Percentiles rank a stretch among this genome's conserved stretches.
phyloP scores from a whole-genome alignment of 2,329 filamentous ascomycete species.

The Xylariaceae sp. region DNA sequence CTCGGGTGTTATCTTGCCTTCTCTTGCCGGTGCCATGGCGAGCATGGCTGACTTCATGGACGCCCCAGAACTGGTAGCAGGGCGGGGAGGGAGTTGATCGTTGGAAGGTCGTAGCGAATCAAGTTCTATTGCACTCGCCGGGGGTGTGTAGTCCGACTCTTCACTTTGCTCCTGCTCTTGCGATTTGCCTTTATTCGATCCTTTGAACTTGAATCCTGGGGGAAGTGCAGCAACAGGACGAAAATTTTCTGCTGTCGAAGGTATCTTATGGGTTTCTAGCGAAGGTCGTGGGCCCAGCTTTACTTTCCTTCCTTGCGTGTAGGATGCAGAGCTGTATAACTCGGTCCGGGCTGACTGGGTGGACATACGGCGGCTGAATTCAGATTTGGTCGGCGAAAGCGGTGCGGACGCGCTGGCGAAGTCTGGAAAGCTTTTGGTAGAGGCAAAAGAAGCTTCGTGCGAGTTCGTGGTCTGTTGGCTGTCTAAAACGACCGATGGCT shows the following conservation, averaged over 20 bases:
- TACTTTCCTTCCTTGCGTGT: slow-evolving; percentile 65
- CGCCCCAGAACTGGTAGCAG: slow-evolving; percentile 44
- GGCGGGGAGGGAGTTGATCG: slow-evolving; percentile 38
- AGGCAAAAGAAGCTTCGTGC: slow-evolving; percentile 48
- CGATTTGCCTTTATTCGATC: slow-evolving; percentile 48
- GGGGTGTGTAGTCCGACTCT: slow-evolving; percentile 33
- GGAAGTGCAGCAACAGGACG: slow-evolving; percentile 76
- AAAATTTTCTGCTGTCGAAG: slow-evolving; percentile 58
- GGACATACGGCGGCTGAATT: slow-evolving; percentile 42
- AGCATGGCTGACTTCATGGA: slow-evolving; percentile 41
- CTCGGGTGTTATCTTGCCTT: slow-evolving; percentile 69
- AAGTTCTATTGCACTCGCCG: slow-evolving; percentile 37
- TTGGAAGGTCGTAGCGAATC: slow-evolving; percentile 29
- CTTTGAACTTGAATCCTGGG: slow-evolving; percentile 68
- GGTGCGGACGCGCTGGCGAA: slow-evolving; percentile 48
- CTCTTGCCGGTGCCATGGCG: slow-evolving; percentile 40
- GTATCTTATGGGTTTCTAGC: slow-evolving; percentile 56
- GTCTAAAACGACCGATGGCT: slow-evolving; percentile 47
- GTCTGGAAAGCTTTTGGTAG: slow-evolving; percentile 47
- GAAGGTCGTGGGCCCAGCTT: slow-evolving; percentile 86
- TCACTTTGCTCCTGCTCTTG: slow-evolving; percentile 32
- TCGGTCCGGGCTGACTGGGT: slow-evolving; percentile 52
- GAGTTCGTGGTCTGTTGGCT: slow-evolving; percentile 49
- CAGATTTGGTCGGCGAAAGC: slow-evolving; percentile 43
- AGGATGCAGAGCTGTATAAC: slow-evolving; percentile 46